Conservation (phyloP, 208 protist species). For the Acanthamoeba lenticulata region DNA sequence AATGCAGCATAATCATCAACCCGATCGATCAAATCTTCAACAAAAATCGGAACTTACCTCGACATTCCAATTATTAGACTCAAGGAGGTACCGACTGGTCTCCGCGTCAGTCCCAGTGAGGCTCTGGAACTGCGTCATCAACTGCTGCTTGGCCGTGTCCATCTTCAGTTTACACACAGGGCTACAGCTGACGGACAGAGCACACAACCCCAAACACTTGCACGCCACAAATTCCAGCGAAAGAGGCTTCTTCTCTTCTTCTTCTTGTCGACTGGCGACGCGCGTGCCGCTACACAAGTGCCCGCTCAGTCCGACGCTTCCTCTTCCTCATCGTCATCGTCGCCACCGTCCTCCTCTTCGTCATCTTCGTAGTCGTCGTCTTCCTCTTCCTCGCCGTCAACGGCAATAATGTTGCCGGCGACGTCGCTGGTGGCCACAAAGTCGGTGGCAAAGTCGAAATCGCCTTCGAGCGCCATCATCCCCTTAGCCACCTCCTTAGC, state of each 20-base stretch:
- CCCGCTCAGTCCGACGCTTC: background rate
- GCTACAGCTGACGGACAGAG: too few relatives aligned
- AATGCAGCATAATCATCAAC: background rate
- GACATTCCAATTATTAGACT: background rate
- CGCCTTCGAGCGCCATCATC: background rate
- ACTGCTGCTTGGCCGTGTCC: conserved; percentile 4
- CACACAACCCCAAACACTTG: too few relatives aligned
- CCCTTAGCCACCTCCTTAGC: conserved; percentile 3
- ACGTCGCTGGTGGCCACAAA: conserved; percentile 11
- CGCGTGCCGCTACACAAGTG: too few relatives aligned
- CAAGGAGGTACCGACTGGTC: background rate
- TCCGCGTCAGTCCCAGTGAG: background rate
- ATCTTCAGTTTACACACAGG: background rate
- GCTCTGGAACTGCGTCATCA: background rate
- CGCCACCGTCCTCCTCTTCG: background rate
- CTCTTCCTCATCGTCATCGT: background rate
- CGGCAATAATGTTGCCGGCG: background rate
- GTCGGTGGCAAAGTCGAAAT: conserved; percentile 9
- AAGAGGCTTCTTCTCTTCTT: background rate
- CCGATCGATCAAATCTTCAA: background rate
- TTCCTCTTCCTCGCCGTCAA: background rate
- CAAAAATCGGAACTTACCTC: background rate
- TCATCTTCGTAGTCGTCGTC: background rate
- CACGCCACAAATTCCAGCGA: too few relatives aligned
- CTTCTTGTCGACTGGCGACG: too few relatives aligned